Conservation (phyloP, 23 red algal species). For the Cyanidium caldarium region DNA sequence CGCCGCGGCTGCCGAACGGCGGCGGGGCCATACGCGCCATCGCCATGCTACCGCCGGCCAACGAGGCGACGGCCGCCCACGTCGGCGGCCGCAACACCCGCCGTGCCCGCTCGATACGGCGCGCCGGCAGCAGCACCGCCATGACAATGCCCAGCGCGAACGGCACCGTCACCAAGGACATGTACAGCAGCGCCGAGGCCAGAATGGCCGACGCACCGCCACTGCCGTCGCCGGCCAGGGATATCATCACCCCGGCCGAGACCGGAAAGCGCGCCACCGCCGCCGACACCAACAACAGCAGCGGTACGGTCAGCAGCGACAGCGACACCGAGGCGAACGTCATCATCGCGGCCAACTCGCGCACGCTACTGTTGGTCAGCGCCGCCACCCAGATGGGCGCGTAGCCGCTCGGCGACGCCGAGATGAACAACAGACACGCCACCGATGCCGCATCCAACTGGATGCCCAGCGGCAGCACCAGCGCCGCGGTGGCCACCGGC, state of each 20-base stretch:
- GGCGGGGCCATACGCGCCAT: not conserved
- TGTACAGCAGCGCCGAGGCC: not conserved
- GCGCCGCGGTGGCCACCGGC: slow-evolving; percentile 1
- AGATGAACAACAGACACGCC: not conserved
- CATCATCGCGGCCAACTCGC: slow-evolving; percentile 4
- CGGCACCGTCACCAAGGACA: not conserved
- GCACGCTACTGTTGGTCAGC: not conserved
- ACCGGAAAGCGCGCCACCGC: not conserved
- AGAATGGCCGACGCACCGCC: not conserved
- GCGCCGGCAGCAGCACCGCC: not conserved
- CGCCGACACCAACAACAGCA: not conserved
- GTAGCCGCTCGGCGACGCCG: slow-evolving; percentile 1
- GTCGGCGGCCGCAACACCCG: not conserved
- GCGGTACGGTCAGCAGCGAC: not conserved
- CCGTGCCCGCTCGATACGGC: not conserved
- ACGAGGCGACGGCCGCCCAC: not conserved
- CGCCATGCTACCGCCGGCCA: not conserved
- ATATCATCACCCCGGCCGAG: not conserved
- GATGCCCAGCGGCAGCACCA: slow-evolving; percentile 3
- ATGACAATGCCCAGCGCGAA: not conserved
- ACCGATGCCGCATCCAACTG: not conserved
- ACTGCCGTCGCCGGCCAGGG: not conserved
- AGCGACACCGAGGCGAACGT: not conserved
- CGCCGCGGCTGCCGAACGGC: not conserved
- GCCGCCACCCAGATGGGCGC: not conserved